A percentile compares a stretch with the other conserved stretches of the same genome.
Conservation (phyloP, 345 rosid genomes). For the Camelina neglecta region DNA sequence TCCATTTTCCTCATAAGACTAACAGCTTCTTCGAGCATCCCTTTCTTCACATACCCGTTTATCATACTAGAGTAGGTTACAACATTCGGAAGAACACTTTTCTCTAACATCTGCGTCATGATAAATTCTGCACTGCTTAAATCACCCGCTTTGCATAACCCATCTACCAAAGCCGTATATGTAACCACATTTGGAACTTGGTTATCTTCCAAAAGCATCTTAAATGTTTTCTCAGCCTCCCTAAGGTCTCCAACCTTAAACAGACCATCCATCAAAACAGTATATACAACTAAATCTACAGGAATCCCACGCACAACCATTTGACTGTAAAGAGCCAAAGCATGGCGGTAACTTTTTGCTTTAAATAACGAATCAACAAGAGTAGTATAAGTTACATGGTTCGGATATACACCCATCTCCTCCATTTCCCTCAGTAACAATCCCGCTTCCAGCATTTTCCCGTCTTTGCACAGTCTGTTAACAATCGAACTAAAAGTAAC, state of each 20-base stretch:
- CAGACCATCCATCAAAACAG: constrained; percentile 76
- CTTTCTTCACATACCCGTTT: constrained; percentile 72
- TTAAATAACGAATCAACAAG: constrained; percentile 75
- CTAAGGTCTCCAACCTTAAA: constrained; percentile 64
- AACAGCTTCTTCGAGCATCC: constrained; percentile 74
- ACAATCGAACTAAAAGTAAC: constrained; percentile 79
- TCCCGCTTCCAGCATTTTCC: constrained; percentile 63
- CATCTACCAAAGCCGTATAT: constrained; percentile 77
- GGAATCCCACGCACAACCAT: constrained; percentile 76
- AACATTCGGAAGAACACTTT: constrained; percentile 55
- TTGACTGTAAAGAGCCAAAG: constrained; percentile 71
- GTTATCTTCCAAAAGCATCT: constrained; percentile 51
- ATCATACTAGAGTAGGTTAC: constrained; percentile 72
- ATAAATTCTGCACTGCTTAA: constrained; percentile 58
- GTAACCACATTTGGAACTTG: constrained; percentile 60
- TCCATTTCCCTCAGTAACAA: constrained; percentile 71
- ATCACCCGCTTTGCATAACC: constrained; percentile 72
- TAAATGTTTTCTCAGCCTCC: constrained; percentile 67
- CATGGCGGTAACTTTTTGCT: constrained; percentile 55
- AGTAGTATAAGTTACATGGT: constrained; percentile 68
- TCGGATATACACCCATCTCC: constrained; percentile 66
- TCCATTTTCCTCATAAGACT: constrained; percentile 60
- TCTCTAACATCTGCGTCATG: constrained; percentile 64
- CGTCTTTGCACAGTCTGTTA: constrained; percentile 71
- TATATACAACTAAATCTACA: constrained; percentile 77